Evolutionary conservation across 805 yeast genomes (phyloP).

Genomic region (Spathaspora gorwiae): DNA sequence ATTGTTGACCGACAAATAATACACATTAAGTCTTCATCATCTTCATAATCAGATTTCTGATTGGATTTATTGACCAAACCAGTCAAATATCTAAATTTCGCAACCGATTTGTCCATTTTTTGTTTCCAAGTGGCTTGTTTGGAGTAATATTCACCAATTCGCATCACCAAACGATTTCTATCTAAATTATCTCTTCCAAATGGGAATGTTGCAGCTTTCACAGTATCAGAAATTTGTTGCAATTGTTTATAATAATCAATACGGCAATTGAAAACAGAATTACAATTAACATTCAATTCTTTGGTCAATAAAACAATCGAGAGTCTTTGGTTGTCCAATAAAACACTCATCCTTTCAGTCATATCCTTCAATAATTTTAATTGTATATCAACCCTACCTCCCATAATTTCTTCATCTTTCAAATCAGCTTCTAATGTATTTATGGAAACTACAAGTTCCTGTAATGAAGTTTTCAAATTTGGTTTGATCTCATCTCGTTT

Average conservation of each 20-base stretch:
- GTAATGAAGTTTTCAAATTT: slow-evolving; percentile 24
- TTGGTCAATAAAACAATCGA: slow-evolving; percentile 37
- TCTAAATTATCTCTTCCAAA: slow-evolving; percentile 1
- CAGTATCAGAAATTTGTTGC: slow-evolving; percentile 82
- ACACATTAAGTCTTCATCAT: slow-evolving; percentile 50
- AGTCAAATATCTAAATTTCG: slow-evolving; percentile 32
- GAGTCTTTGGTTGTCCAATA: slow-evolving; percentile 42
- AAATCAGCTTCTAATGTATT: slow-evolving; percentile 18
- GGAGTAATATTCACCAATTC: neutral
- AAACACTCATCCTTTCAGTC: slow-evolving; percentile 18
- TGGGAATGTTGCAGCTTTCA: slow-evolving; percentile 37
- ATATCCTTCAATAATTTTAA: slow-evolving; percentile 17
- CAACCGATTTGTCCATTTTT: slow-evolving; percentile 25
- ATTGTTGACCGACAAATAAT: slow-evolving; percentile 74
- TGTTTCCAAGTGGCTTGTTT: neutral
- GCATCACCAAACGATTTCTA: neutral
- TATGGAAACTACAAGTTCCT: slow-evolving; percentile 25
- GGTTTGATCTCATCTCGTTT: slow-evolving; percentile 23
- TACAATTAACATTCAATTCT: slow-evolving; percentile 48
- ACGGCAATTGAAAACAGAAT: slow-evolving; percentile 72
- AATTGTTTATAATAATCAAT: slow-evolving; percentile 78
- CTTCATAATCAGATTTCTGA: slow-evolving; percentile 6
- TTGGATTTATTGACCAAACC: slow-evolving; percentile 15
- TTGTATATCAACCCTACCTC: slow-evolving; percentile 13
- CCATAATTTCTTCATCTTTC: slow-evolving; percentile 8